Base-by-base conservation (phyloP, 1,139 yeast species). In the Yamadazyma blattariae region DNA sequence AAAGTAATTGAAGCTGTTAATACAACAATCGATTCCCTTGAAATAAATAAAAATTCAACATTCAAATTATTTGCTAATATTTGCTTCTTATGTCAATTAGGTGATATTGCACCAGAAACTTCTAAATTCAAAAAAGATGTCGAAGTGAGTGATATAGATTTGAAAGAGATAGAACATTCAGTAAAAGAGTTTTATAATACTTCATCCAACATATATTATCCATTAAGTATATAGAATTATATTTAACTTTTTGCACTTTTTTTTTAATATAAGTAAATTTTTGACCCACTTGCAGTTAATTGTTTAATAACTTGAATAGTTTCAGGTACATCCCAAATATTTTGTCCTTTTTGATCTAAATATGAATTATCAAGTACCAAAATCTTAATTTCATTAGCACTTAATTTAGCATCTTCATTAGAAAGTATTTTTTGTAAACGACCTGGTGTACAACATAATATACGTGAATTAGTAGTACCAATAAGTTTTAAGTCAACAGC, bases 361-460 rank as follows among this genome's bases (percentile, higher is more conserved):
- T 74, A 78, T 4, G 84, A 64, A 32, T 77, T 72, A 51, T 84
- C 92, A 16, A 82, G 64, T n/a, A 83, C 69, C 10, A 82, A 59
- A 22, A 66, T 78, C 45, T 61, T 76, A 40, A 81, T 66, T 36
- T 79, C 82, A 5, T 67, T 64, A 25, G 62, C 63, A 26, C 59
- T 58, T 40, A 68, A 61, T 7, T 58, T 65, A 26, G 63, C 63
- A 11, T 68, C 69, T 38, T 62, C 71, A 28, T 51, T 49, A 16
- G 52, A 52, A 36, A 82, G 63, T 2, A 79, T 69, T 45, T 74
- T 72, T 3, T 63, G 51, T 15, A 86, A 58, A 37, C 90, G 73
- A 1, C 82, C 79, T 0, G 92, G 84, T 0, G 89, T 77, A 28
- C 81, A 76, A 33, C 84, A 80, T 21, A 83, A 60, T 2, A 78